These are phyloP conservation scores for Agrocybe chaxingu DNA, from an alignment of 768 basidiomycete genomes.

Conservation along the genomic window DNA sequence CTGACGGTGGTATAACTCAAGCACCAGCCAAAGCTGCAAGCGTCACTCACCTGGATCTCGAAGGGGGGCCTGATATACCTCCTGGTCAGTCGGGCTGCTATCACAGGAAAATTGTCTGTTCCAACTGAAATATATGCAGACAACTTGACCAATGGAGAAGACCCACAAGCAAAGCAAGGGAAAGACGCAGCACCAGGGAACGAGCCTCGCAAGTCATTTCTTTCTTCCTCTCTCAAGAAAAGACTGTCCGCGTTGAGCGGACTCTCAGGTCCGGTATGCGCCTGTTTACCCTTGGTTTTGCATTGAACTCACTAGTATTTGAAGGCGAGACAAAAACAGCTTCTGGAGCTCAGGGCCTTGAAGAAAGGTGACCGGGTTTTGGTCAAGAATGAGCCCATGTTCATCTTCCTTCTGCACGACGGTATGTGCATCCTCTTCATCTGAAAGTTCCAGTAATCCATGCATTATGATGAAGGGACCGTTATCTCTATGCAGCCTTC, in stretches of 20 bases:
- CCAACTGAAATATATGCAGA: too few species aligned
- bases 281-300: background rate
- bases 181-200: background rate
- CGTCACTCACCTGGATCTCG: too few species aligned
- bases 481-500: conserved; percentile 56
- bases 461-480: conserved; percentile 34
- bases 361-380: conserved; percentile 52
- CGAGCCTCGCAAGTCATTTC: background rate
- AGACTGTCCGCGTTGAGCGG: conserved; percentile 23
- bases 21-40: too few species aligned
- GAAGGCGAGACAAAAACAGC: conserved; percentile 21
- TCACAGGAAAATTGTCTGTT: too few species aligned
- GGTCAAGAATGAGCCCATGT: conserved; percentile 57
- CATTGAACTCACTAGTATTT: background rate
- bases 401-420: conserved; percentile 62
- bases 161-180: too few species aligned
- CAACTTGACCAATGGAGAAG: too few species aligned
- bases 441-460: background rate
- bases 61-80: too few species aligned
- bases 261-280: conserved; percentile 20
- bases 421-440: conserved; percentile 26
- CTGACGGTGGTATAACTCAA: too few species aligned
- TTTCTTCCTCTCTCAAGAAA: conserved; percentile 12
- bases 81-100: too few species aligned
- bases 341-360: conserved; percentile 23